Evolutionary conservation across 495 filamentous ascomycete genomes (phyloP), one percentile per base, ranked within the genome.

Genomic region (Pseudevernia furfuracea): DNA sequence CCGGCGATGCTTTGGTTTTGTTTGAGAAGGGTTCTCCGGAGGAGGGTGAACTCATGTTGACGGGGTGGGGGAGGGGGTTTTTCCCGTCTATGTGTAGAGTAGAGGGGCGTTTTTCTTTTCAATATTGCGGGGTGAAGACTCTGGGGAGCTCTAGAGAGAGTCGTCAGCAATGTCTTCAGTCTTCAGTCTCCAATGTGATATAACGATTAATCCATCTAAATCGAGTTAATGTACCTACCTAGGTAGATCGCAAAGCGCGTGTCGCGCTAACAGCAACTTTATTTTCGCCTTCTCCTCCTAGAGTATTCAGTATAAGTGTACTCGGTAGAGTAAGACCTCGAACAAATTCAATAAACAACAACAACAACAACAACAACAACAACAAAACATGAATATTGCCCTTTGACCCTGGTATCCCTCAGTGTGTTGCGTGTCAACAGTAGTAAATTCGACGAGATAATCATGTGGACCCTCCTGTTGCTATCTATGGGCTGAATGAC

Each of bases 41-140:
- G 11, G 69, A 62, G 44, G 69, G 46, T 4, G 69, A 63, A 58
- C 43, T 69, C 70, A 72, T 72, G 48, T 58, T 67, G 59, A 46
- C 59, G 23, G 41, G 36, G 46, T 12, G 1, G 11, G 39, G 44
- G 44, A 7, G 44, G 10, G 44, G 44, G 44, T 23, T 17, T 2
- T 34, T 7, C 30, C 52, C 28, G 30, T 55, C 5, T 21, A 6
- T 19, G 52, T 6, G 15, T 55, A 34, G 52, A 21, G 52, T 21
- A 34, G 28, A 34, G 17, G 30, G 25, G 14, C 23, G 23, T 14
- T 11, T 53, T 19, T 11, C n/a, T 49, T 3, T 25, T 6, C 10
- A 14, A 7, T 8, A 32, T 11, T 55, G 52, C 4, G 23, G 23
- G 46, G 46, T 49, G 28, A 14, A 14, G 12, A 5, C 0, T 12